These are phyloP conservation scores for Haematococcus lacustris DNA, from an alignment of 139 green algal species.

Conservation along the genomic window DNA sequence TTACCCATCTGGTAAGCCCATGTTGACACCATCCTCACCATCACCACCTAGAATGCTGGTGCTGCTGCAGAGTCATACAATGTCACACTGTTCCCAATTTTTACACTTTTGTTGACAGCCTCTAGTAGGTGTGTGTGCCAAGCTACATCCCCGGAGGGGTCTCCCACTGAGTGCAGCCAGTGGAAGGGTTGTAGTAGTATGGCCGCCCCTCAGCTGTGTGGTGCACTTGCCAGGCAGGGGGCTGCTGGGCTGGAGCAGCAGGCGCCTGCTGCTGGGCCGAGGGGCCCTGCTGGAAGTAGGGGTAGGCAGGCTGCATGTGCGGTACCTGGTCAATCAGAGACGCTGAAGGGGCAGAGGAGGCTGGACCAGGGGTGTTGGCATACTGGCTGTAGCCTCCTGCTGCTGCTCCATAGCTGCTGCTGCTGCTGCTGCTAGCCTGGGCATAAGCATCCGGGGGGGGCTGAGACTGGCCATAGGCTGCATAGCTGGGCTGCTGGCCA, in stretches of 20 bases:
- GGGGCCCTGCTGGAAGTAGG: constrained; percentile 33
- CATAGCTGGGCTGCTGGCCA: not conserved
- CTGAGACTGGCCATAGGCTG: not conserved
- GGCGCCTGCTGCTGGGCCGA: not conserved
- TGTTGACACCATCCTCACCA: no score
- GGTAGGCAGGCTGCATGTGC: constrained; percentile 49
- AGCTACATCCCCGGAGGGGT: constrained; percentile 21
- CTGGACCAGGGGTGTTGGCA: no score
- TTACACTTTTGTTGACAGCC: no score
- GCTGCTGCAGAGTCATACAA: no score
- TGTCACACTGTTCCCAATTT: no score
- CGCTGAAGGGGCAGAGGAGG: not conserved
- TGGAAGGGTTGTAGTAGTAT: constrained; percentile 72
- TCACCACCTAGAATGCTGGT: no score
- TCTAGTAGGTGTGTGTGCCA: no score
- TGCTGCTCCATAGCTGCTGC: not conserved
- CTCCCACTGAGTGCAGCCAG: constrained; percentile 71
- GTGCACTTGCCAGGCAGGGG: constrained; percentile 59
- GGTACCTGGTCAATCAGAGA: constrained; percentile 48
- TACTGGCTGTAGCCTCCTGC: no score
- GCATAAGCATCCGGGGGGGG: not conserved
- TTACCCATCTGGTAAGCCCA: no score
- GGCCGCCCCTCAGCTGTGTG: constrained; percentile 66
- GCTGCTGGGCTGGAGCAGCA: not conserved
- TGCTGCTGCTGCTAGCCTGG: not conserved